Evolutionary conservation across 352 stramenopile genomes (phyloP).

Genomic region (Globisporangium rhizosaccharum): DNA sequence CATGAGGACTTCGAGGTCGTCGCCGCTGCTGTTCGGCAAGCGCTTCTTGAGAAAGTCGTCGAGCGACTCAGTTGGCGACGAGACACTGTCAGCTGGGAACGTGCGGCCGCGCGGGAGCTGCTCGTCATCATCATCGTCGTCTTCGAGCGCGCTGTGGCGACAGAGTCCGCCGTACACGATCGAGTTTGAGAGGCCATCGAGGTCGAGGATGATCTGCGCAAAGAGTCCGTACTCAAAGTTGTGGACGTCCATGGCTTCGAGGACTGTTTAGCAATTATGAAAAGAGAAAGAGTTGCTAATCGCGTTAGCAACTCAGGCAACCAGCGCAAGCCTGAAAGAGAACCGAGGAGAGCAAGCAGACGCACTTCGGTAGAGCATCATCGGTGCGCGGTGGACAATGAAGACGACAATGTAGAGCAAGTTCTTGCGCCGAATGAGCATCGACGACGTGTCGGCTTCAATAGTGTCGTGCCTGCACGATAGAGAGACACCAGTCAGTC

Average conservation of each 20-base stretch:
- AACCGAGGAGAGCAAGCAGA: not conserved
- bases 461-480: slow-evolving; percentile 45
- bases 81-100: slow-evolving; percentile 36
- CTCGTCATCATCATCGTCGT: slow-evolving; percentile 1
- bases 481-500: not conserved
- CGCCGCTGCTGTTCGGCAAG: slow-evolving; percentile 5
- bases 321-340: not conserved
- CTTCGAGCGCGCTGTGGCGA: slow-evolving; percentile 15
- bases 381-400: slow-evolving; percentile 54
- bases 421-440: slow-evolving; percentile 62
- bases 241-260: slow-evolving; percentile 30
- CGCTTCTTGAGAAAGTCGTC: slow-evolving; percentile 31
- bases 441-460: slow-evolving; percentile 58
- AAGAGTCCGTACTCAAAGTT: slow-evolving; percentile 35
- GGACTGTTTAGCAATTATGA: slow-evolving; percentile 18
- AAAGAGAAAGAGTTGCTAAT: not conserved
- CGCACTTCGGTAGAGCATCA: slow-evolving; percentile 69
- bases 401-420: slow-evolving; percentile 75
- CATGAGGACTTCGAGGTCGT: slow-evolving; percentile 15
- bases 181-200: slow-evolving; percentile 69
- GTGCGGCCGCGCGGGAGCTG: slow-evolving; percentile 18
- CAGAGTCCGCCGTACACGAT: slow-evolving; percentile 70
- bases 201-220: slow-evolving; percentile 55
- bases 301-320: not conserved
- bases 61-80: slow-evolving; percentile 34